Percentiles rank a stretch among this genome's conserved stretches.
phyloP scores from a whole-genome alignment of 441 rosid species.

The Flueggea neowawraea region DNA sequence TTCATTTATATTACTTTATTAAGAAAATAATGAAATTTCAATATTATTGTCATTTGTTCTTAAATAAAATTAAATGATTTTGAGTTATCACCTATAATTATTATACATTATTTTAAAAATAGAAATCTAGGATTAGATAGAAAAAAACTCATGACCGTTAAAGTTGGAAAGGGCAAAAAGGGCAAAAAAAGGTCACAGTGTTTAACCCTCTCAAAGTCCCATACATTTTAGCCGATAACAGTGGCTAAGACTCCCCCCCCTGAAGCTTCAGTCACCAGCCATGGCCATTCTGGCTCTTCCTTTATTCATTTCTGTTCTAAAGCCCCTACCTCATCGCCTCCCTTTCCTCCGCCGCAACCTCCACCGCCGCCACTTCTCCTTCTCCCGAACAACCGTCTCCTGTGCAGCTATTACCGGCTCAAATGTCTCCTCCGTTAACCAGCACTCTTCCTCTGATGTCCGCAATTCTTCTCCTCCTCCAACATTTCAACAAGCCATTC shows the following conservation, averaged over 20 bases:
- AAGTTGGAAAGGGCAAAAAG: no score
- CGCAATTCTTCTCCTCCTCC: conserved; percentile 39
- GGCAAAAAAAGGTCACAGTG: no score
- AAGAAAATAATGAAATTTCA: no score
- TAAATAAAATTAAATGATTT: no score
- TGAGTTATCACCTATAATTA: no score
- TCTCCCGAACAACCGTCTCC: conserved; percentile 32
- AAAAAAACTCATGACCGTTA: no score
- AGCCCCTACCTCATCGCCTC: conserved; percentile 36
- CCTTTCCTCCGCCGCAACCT: conserved; percentile 25
- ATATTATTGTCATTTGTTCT: no score
- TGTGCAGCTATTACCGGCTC: conserved; percentile 9
- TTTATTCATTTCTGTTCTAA: conserved; percentile 56
- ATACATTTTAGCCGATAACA: neutral
- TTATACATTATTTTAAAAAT: no score
- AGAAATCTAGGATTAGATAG: no score
- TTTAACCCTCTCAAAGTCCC: no score
- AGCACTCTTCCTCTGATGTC: conserved; percentile 29
- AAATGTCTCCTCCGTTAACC: conserved; percentile 18
- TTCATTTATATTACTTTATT: no score
- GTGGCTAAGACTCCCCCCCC: conserved; percentile 12
- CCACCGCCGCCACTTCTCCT: conserved; percentile 28
- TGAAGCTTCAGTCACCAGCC: conserved; percentile 17
- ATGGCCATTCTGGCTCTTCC: conserved; percentile 75
- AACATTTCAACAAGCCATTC: conserved; percentile 96